Percentiles rank a stretch among this genome's conserved stretches.
phyloP scores from a whole-genome alignment of 139 green algal species.

The Volvox reticuliferus region DNA sequence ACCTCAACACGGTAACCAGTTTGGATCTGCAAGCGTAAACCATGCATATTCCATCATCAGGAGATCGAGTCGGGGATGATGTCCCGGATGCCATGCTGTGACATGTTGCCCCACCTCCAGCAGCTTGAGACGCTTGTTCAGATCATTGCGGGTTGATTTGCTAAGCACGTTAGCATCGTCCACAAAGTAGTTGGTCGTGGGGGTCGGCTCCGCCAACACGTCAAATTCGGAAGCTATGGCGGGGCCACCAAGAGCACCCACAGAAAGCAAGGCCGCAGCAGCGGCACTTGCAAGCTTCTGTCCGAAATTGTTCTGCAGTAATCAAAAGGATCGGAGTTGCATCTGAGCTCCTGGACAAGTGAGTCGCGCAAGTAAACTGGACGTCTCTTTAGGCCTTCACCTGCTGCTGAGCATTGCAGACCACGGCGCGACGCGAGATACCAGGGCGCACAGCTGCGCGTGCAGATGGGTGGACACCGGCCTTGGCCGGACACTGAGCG shows the following conservation, averaged over 20 bases:
- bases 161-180: constrained; percentile 93
- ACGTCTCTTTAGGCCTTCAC: not conserved
- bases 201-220: constrained; percentile 80
- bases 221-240: constrained; percentile 85
- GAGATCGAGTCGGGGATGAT: not conserved
- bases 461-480: not conserved
- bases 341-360: no score
- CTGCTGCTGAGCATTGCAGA: constrained; percentile 40
- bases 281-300: constrained; percentile 50
- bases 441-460: not conserved
- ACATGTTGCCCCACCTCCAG: constrained; percentile 78
- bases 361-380: not conserved
- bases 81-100: not conserved
- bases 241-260: constrained; percentile 36
- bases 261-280: constrained; percentile 53
- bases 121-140: constrained; percentile 82
- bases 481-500: constrained; percentile 32
- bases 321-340: not conserved
- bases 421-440: not conserved
- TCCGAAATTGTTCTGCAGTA: constrained; percentile 26
- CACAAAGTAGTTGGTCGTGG: constrained; percentile 85
- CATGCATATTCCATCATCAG: not conserved
- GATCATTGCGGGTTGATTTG: constrained; percentile 76
- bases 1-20: constrained; percentile 92
- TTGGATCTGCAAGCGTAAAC: constrained; percentile 53